Evolutionary conservation across 306 rosid genomes (phyloP).

Genomic region (Quillaja saponaria): DNA sequence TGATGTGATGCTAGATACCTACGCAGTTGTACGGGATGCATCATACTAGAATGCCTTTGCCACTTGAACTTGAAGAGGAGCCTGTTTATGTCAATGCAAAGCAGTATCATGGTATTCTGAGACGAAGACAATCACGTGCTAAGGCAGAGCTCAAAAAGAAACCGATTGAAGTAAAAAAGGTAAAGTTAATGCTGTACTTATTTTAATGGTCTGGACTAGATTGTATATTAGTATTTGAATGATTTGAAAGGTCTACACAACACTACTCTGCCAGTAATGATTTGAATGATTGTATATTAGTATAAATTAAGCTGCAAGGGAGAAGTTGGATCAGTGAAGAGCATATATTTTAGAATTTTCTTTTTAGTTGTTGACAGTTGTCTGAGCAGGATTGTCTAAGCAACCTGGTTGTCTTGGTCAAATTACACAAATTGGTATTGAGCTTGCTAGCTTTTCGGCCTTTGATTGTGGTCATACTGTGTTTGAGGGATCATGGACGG

Average conservation of each 20-base stretch:
- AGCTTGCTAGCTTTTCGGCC: conserved; percentile 7
- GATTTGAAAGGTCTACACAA: too few species aligned
- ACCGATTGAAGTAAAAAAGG: conserved; percentile 70
- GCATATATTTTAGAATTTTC: too few species aligned
- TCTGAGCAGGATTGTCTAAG: conserved; percentile 2
- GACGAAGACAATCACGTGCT: conserved; percentile 90
- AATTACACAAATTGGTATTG: not conserved
- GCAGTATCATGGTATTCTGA: conserved; percentile 88
- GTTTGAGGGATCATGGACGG: not conserved
- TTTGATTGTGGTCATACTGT: conserved; percentile 8
- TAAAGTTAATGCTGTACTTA: conserved; percentile 21
- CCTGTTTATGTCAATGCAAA: conserved; percentile 94
- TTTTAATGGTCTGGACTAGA: not conserved
- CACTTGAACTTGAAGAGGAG: conserved; percentile 83
- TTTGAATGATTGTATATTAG: too few species aligned
- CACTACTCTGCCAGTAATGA: too few species aligned
- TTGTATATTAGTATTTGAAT: not conserved
- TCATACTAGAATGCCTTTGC: conserved; percentile 84
- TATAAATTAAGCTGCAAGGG: too few species aligned
- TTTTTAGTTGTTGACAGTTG: too few species aligned
- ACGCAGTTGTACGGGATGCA: conserved; percentile 61
- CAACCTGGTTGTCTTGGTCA: not conserved
- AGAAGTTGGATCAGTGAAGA: too few species aligned
- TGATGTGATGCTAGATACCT: conserved; percentile 50
- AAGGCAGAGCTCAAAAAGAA: conserved; percentile 83